Evolutionary conservation across 169 alveolate species (phyloP), one percentile per base, ranked within the genome.

Genomic region (Theileria luwenshuni): DNA sequence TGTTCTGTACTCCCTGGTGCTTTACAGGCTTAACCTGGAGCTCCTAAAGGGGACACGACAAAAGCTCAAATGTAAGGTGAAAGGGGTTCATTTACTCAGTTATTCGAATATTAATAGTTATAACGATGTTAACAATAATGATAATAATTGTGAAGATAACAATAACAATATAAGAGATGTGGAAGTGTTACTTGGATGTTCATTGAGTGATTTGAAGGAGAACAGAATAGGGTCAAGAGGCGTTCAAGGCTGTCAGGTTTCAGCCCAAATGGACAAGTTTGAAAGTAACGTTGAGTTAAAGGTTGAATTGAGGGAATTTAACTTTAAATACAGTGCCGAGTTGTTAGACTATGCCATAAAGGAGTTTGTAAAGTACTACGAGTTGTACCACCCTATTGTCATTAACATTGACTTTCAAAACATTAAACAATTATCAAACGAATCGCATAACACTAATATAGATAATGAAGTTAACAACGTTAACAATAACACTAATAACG

Each of bases 1-100:
- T 27, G 30, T 56, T n/a, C 65, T 56, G 25, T 56, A 27, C 65
- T 56, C 65, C 2, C 45, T 56, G 42, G 38, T 56, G 42, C 2
- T 56, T 21, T 21, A 56, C 38, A 56, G 15, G 15, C 38, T 56
- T 15, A 56, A 21, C 30, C 38, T 56, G 6, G 38, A 56, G 23
- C 10, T 56, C 0, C 30, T 56, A 17, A 56, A 2, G 38, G 65
- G 45, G 17, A 38, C 38, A 0, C 25, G 30, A 6, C 17, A 56
- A 2, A 56, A 38, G 32, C 25, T 56, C 5, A 56, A 56, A 43
- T 15, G 23, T 0, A 56, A 56, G 21, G 21, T 56, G 33, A 38
- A 38, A 2, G 65, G 65, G 10, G 32, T 43, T 27, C 23, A 56
- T 25, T n/a, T 56, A 19, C 38, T 56, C 3, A 56, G 25, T 13